Base-by-base conservation (phyloP, 129 eudicot species). In the Calendula officinalis region DNA sequence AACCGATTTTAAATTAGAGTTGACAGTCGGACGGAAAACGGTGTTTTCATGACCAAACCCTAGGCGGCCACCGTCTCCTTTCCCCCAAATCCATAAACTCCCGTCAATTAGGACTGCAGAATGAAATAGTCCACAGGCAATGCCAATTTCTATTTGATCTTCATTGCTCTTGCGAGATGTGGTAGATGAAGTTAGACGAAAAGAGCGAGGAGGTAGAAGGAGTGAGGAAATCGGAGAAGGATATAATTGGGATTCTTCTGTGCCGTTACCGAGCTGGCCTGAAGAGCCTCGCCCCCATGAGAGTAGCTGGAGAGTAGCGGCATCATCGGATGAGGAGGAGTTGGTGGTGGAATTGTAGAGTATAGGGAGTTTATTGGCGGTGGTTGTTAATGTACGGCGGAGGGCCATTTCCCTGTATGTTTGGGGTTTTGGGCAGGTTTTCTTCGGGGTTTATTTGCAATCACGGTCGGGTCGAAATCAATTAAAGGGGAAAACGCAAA, bases 241-340 rank as follows among this genome's bases (percentile, higher is more conserved):
- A 44, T 92, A 92, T 2, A 92, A 7, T 1, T 81, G 82, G 56
- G 75, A 75, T 32, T 75, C 82, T 62, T 88, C 95, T 16, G 68
- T 77, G 35, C 89, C 96, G 43, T 73, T 77, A 44, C 99, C 99
- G 39, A 92, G 86, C 73, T 92, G 99, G 37, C 99, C 99, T 3
- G 99, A 88, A 44, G 86, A 85, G 40, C 99, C 99, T 45, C 95
- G 79, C 9, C 99, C 99, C 99, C 99, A 92, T 39, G 99, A 75
- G 47, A 74, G 71, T 14, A 92, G 87, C 33, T 92, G 91, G 55
- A 92, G 78, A 0, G 82, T 81, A 41, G 60, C 53, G 49, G 67
- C 16, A 42, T 71, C 16, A 42, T 71, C 48, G 55, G 22, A 17
- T 47, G 38, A 15, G 58, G 65, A 3, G 50, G 72, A 2, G 41